Evolutionary conservation across 2,329 filamentous ascomycete genomes (phyloP), one percentile per base, ranked within the genome.

Genomic region (Blastomyces silverae): DNA sequence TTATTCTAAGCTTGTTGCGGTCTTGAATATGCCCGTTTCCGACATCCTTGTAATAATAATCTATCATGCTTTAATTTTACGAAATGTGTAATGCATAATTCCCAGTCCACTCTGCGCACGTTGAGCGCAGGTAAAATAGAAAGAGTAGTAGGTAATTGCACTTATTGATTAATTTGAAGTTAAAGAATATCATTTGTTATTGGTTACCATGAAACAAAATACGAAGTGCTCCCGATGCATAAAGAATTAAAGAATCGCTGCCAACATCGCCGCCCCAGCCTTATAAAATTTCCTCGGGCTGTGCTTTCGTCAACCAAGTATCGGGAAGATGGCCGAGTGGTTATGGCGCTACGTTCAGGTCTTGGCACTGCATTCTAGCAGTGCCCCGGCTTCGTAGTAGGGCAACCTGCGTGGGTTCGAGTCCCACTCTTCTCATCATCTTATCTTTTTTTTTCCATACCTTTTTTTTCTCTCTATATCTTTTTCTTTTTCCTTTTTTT

Each of bases 281-380:
- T 28, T 53, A 53, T 58, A 58, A 39, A 44, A 25, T 44, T 42
- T 58, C 11, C n/a, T 44, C 8, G 56, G n/a, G 11, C 10, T 37
- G 2, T 13, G 37, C 39, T 2, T n/a, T 44, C 15, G 25, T 7
- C 25, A 48, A 61, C 22, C 39, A 37, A 50, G 15, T 52, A 65
- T 56, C 46, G 68, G 65, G 61, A 64, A 64, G 62, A 57, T 64
- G 62, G 62, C 62, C 61, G 61, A 64, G 62, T 46, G 62, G 62
- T 64, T 69, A 64, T 67, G 22, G 62, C 52, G 61, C 62, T 57
- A 57, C 52, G 62, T 64, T 64, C 55, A 64, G 62, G 62, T 57
- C 53, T 57, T 57, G 62, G 53, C 55, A 44, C 7, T 39, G 48
- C 7, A 17, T 31, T n/a, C 25, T 48, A n/a, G 46, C 17, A 17